phyloP scores from a whole-genome alignment of 352 stramenopile genomes.

The Phytophthora fragariae region DNA sequence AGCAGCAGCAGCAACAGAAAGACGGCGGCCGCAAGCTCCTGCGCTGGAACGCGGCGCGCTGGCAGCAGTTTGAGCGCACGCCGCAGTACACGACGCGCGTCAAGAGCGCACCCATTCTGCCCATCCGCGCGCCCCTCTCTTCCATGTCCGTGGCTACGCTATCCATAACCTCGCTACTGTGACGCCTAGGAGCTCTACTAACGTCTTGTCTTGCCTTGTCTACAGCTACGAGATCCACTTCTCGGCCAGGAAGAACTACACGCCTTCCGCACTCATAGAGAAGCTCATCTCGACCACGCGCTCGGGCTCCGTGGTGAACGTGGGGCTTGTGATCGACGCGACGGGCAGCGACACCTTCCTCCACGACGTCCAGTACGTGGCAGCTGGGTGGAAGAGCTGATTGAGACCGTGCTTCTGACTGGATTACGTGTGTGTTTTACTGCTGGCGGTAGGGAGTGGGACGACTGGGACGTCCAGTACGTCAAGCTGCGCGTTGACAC shows the following conservation, averaged over 20 bases:
- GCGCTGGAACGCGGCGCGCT: conserved; percentile 68
- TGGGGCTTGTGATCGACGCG: conserved; percentile 84
- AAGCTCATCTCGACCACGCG: conserved; percentile 75
- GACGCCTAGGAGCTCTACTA: background rate
- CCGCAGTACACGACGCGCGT: conserved; percentile 62
- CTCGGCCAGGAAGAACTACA: conserved; percentile 58
- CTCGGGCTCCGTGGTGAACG: conserved; percentile 66
- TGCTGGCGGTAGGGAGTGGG: conserved; percentile 76
- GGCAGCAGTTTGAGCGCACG: conserved; percentile 68
- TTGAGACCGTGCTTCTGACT: background rate
- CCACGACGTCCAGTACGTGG: conserved; percentile 76
- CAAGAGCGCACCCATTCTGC: conserved; percentile 65
- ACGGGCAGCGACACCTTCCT: conserved; percentile 74
- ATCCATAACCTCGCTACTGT: background rate
- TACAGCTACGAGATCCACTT: conserved; percentile 88
- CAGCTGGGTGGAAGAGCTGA: background rate
- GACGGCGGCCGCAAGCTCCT: conserved; percentile 67
- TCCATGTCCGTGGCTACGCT: conserved; percentile 61
- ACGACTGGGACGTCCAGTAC: conserved; percentile 89
- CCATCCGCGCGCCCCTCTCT: conserved; percentile 83
- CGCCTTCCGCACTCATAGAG: conserved; percentile 83
- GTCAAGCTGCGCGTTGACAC: conserved; percentile 65
- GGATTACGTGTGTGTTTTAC: background rate
- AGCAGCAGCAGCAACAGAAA: conserved; percentile 7
- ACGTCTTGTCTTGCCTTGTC: background rate